Conservation (phyloP, 495 filamentous ascomycete species). For the Aspergillus sparsus region DNA sequence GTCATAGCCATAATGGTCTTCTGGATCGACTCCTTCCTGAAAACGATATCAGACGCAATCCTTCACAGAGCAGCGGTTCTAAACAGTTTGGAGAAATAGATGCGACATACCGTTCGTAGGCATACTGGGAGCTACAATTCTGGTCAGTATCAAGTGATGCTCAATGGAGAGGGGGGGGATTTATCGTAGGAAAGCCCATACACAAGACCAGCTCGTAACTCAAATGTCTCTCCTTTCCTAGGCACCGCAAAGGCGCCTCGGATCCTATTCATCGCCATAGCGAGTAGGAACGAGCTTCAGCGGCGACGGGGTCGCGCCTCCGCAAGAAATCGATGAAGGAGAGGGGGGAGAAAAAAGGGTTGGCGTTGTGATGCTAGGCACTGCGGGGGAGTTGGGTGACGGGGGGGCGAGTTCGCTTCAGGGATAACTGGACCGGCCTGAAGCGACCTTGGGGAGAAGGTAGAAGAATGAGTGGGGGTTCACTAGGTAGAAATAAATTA, state of each 20-base stretch:
- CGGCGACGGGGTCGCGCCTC: constrained; percentile 53
- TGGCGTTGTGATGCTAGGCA: constrained; percentile 27
- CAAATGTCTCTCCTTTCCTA: constrained; percentile 96
- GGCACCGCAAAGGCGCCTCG: constrained; percentile 89
- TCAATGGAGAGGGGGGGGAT: constrained; percentile 14
- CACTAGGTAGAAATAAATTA: constrained; percentile 15
- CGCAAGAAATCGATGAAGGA: constrained; percentile 32
- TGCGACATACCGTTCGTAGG: constrained; percentile 75
- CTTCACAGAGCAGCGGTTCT: neutral
- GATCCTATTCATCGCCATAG: constrained; percentile 95
- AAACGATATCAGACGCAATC: constrained; percentile 31
- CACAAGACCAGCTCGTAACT: constrained; percentile 93
- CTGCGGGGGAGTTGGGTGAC: constrained; percentile 41
- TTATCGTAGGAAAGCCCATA: constrained; percentile 39
- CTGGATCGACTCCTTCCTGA: constrained; percentile 94
- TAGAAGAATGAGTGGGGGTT: constrained; percentile 18
- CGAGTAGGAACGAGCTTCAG: constrained; percentile 38
- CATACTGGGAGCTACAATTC: constrained; percentile 79
- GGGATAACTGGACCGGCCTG: constrained; percentile 24
- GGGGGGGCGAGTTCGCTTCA: constrained; percentile 31
- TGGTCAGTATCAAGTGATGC: constrained; percentile 30
- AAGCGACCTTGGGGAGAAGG: constrained; percentile 20
- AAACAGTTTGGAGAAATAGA: neutral
- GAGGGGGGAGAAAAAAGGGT: constrained; percentile 15
- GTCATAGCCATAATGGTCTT: constrained; percentile 99